A percentile compares a stretch with the other conserved stretches of the same genome.
These are phyloP conservation scores for Oenanthe javanica DNA, from an alignment of 140 eudicot genomes.

Conservation along the genomic window DNA sequence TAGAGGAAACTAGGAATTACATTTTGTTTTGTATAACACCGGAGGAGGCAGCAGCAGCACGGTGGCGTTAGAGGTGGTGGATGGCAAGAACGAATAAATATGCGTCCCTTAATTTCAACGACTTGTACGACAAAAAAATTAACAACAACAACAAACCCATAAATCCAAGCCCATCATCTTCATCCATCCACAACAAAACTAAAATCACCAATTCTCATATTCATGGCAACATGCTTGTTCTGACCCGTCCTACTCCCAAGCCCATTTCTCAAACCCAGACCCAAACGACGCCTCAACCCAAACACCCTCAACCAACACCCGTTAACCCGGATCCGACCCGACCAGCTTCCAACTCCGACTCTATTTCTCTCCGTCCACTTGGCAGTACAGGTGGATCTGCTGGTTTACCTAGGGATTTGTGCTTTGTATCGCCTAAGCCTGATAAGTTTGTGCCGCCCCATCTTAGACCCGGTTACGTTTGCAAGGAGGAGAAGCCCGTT, in stretches of 20 bases:
- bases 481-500: slow-evolving; percentile 31
- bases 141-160: slow-evolving; percentile 16
- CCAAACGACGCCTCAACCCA: not conserved
- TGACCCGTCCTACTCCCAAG: slow-evolving; percentile 60
- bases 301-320: slow-evolving; percentile 9
- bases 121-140: slow-evolving; percentile 48
- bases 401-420: slow-evolving; percentile 12
- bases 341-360: slow-evolving; percentile 16
- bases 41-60: not conserved
- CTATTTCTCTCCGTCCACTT: slow-evolving; percentile 56
- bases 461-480: slow-evolving; percentile 60
- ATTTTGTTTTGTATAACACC: too few relatives aligned
- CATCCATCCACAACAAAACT: slow-evolving; percentile 17
- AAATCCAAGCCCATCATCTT: slow-evolving; percentile 3
- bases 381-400: slow-evolving; percentile 44
- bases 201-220: slow-evolving; percentile 46
- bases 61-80: slow-evolving; percentile 41
- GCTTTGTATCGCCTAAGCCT: slow-evolving; percentile 24
- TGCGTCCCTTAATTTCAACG: slow-evolving; percentile 71
- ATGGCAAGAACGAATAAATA: slow-evolving; percentile 74
- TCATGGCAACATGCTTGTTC: slow-evolving; percentile 68
- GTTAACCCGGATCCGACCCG: slow-evolving; percentile 21
- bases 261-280: slow-evolving; percentile 11
- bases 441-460: slow-evolving; percentile 69
- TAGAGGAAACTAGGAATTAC: too few relatives aligned